Conservation (phyloP, 2,329 filamentous ascomycete genomes). For the Hypoxylon rubiginosum region DNA sequence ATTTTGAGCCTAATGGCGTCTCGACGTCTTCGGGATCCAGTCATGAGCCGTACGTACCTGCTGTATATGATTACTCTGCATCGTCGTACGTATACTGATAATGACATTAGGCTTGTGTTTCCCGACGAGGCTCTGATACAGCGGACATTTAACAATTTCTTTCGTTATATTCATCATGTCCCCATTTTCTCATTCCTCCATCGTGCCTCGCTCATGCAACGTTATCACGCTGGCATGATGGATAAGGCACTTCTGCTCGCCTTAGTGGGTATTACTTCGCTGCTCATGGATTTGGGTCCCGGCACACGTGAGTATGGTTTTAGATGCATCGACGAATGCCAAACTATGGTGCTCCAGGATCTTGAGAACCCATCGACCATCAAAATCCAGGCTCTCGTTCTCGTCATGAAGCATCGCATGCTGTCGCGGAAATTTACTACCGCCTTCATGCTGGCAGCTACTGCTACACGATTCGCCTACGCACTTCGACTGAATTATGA, state of each 20-base stretch:
- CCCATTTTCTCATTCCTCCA: conserved; percentile 71
- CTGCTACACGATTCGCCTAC: conserved; percentile 62
- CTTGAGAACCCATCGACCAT: conserved; percentile 69
- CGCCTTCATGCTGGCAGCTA: conserved; percentile 63
- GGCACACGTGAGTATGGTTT: conserved; percentile 66
- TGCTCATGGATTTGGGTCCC: conserved; percentile 67
- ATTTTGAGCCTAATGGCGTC: conserved; percentile 37
- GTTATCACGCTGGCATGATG: conserved; percentile 69
- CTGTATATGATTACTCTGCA: conserved; percentile 33
- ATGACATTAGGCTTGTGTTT: conserved; percentile 58
- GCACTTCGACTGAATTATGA: conserved; percentile 65
- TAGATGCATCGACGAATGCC: conserved; percentile 68
- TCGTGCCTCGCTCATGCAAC: conserved; percentile 70
- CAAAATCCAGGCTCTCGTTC: conserved; percentile 63
- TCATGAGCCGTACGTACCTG: conserved; percentile 45
- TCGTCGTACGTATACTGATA: conserved; percentile 41
- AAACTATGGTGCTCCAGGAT: conserved; percentile 65
- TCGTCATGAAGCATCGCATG: conserved; percentile 63
- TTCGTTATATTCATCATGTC: conserved; percentile 70
- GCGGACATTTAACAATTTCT: conserved; percentile 69
- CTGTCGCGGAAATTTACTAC: conserved; percentile 60
- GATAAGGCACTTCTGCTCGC: conserved; percentile 67
- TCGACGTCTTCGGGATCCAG: conserved; percentile 38
- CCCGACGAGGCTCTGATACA: conserved; percentile 62
- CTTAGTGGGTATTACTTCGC: conserved; percentile 68